Evolutionary conservation across 192 early-diverging fungal genomes (phyloP).

Genomic region (Coemansia sp.): DNA sequence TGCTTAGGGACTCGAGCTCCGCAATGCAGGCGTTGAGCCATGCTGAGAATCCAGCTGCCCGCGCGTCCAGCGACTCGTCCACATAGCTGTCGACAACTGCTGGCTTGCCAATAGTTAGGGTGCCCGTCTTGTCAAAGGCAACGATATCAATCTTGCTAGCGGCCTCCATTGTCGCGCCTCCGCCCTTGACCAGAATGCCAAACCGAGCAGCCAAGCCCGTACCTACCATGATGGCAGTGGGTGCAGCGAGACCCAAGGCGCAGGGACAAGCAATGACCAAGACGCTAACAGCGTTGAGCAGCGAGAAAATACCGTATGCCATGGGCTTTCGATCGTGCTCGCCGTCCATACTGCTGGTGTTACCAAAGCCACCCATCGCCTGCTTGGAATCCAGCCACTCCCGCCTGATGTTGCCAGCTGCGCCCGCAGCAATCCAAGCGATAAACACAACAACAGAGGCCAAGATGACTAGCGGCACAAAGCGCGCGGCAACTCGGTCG

Average conservation of each 20-base stretch:
- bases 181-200: slow-evolving; percentile 93
- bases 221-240: slow-evolving; percentile 99
- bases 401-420: slow-evolving; percentile 24
- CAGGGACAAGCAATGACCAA: slow-evolving; percentile 97
- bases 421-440: slow-evolving; percentile 65
- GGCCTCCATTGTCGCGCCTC: slow-evolving; percentile 78
- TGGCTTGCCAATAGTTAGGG: slow-evolving; percentile 79
- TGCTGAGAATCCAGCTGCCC: slow-evolving; percentile 47
- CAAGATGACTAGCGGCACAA: slow-evolving; percentile 84
- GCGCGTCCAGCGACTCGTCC: not conserved
- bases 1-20: slow-evolving; percentile 74
- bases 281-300: slow-evolving; percentile 75
- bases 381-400: slow-evolving; percentile 40
- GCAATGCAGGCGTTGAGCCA: slow-evolving; percentile 57
- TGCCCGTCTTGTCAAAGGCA: slow-evolving; percentile 99
- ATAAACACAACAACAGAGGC: slow-evolving; percentile 73
- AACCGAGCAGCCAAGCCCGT: slow-evolving; percentile 90
- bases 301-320: slow-evolving; percentile 59
- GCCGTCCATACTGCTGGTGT: slow-evolving; percentile 1
- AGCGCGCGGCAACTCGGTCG: slow-evolving; percentile 82
- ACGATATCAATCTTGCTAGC: slow-evolving; percentile 79
- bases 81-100: slow-evolving; percentile 53
- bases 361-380: slow-evolving; percentile 46
- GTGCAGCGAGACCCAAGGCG: slow-evolving; percentile 90
- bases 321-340: slow-evolving; percentile 25